Percentiles rank a stretch among this genome's conserved stretches.
Conservation (phyloP, 768 basidiomycete genomes). For the Megacollybia marginata region DNA sequence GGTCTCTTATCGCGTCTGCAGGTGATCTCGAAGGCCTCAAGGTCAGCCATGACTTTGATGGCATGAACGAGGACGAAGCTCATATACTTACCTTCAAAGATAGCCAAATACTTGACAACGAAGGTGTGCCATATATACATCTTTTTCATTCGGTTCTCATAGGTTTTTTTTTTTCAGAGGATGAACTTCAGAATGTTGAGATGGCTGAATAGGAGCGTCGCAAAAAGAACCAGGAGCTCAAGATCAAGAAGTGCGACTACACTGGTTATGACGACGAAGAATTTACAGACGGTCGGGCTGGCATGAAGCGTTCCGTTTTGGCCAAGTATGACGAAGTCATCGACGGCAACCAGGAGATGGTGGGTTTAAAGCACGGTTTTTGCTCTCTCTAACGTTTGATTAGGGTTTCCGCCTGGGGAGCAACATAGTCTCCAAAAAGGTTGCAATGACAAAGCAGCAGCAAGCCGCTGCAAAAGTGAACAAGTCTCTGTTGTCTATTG, state of each 20-base stretch:
- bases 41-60: conserved; percentile 92
- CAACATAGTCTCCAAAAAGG: conserved; percentile 34
- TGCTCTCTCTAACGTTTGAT: background rate
- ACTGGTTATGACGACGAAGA: conserved; percentile 97
- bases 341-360: conserved; percentile 64
- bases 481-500: conserved; percentile 75
- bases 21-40: conserved; percentile 91
- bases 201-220: conserved; percentile 83
- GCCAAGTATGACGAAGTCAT: conserved; percentile 93
- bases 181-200: conserved; percentile 94
- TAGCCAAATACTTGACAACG: conserved; percentile 88
- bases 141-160: no score
- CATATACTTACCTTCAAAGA: conserved; percentile 97
- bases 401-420: conserved; percentile 87
- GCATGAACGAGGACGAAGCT: conserved; percentile 88
- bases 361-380: conserved; percentile 18
- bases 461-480: conserved; percentile 60
- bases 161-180: conserved; percentile 68
- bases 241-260: conserved; percentile 85
- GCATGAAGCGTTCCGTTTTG: conserved; percentile 77
- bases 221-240: conserved; percentile 73
- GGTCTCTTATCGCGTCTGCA: conserved; percentile 20
- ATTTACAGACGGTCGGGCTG: conserved; percentile 65
- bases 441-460: conserved; percentile 35
- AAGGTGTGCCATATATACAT: no score